Conservation (phyloP, 2,329 filamentous ascomycete species). For the Colletotrichum tropicicola region DNA sequence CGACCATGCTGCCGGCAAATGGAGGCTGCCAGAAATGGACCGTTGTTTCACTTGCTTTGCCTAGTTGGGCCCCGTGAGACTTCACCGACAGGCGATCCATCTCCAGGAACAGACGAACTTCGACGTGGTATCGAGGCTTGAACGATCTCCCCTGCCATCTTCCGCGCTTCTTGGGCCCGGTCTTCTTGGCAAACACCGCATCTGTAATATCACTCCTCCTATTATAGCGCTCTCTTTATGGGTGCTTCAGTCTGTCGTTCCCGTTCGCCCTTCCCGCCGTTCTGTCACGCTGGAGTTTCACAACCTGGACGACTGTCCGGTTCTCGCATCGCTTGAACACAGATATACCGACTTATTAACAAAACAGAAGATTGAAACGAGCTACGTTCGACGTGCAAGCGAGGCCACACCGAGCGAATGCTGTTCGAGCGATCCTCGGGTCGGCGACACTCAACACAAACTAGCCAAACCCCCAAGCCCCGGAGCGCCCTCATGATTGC, state of each 20-base stretch:
- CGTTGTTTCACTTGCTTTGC: slow-evolving; percentile 14
- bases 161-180: neutral
- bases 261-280: neutral
- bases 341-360: neutral
- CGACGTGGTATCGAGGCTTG: slow-evolving; percentile 3
- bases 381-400: neutral
- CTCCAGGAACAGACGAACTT: neutral
- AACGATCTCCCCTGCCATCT: slow-evolving; percentile 8
- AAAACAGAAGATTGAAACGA: neutral
- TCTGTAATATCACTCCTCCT: neutral
- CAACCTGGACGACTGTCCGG: neutral
- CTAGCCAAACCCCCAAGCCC: neutral
- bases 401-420: neutral
- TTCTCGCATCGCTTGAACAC: neutral
- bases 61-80: slow-evolving; percentile 2
- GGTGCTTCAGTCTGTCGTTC: neutral
- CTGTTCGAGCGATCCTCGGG: neutral
- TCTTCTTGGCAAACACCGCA: neutral
- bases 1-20: neutral
- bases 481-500: neutral
- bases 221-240: slow-evolving; percentile 9
- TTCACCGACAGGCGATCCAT: slow-evolving; percentile 2
- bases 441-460: neutral
- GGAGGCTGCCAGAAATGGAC: slow-evolving; percentile 4
- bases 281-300: slow-evolving; percentile 4